Base-by-base conservation (phyloP, 2,329 filamentous ascomycete species). In the Dissoconium aciculare region DNA sequence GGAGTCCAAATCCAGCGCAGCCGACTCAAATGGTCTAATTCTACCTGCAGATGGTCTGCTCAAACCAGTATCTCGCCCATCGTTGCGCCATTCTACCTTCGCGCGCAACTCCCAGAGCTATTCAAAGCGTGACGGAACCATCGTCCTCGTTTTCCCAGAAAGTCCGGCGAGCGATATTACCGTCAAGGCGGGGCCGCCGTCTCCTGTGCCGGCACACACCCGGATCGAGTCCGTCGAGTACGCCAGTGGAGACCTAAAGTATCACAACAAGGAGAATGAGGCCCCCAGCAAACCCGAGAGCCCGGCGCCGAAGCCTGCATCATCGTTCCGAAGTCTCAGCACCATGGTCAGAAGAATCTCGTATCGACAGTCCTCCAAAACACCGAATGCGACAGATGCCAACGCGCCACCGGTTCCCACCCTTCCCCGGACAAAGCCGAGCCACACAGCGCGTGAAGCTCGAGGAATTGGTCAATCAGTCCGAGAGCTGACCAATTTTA, bases 261-360 rank as follows among this genome's bases (percentile, higher is more conserved):
- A 8, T n/a, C 19, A 23, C 19, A 23, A 23, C 19, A 23, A 23
- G 19, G n/a, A 8, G 19, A n/a, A 8, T n/a, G n/a, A 23, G 8
- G 19, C 8, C 8, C 19, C 19, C 8, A 23, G 19, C 19, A n/a
- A 23, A n/a, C n/a, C 19, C 8, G 8, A n/a, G 19, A 8, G 8
- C 8, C 19, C 19, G 8, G 8, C 19, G n/a, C n/a, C n/a, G n/a
- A n/a, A n/a, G n/a, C n/a, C n/a, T n/a, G n/a, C n/a, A n/a, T n/a
- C n/a, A n/a, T 23, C 19, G n/a, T 23, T 23, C 19, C 19, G 19
- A 23, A 23, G 19, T n/a, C n/a, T 23, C n/a, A 23, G 19, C 19
- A 23, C 19, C 8, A 23, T 23, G 19, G 19, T 23, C 19, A 8
- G 19, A 8, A 8, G 19, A 8, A 23, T 23, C 19, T 23, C 19